Conservation (phyloP, 305 asterid genomes). For the Solanum chacoense region DNA sequence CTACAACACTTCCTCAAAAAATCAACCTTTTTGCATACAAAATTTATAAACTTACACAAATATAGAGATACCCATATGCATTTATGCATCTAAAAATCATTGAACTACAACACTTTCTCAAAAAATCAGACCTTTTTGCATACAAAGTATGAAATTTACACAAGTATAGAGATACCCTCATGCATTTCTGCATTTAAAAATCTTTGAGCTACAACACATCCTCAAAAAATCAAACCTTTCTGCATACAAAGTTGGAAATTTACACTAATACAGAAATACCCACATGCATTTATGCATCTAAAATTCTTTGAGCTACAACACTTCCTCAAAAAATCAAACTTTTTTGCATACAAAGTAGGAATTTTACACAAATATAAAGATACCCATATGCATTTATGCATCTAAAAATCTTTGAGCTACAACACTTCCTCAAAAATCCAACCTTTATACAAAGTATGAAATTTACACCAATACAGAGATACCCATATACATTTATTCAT, state of each 20-base stretch:
- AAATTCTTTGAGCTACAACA: neutral
- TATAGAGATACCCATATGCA: neutral
- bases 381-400: neutral
- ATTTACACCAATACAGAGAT: neutral
- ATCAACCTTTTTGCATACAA: neutral
- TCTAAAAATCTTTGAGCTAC: neutral
- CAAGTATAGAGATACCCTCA: neutral
- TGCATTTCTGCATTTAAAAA: neutral
- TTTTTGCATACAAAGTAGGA: neutral
- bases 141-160: neutral
- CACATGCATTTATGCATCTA: neutral
- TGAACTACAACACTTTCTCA: neutral
- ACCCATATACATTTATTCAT: neutral
- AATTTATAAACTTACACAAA: neutral
- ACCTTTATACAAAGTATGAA: neutral
- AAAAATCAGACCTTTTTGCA: neutral
- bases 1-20: neutral
- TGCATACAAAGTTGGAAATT: neutral
- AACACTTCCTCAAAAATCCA: neutral
- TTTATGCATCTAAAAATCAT: neutral
- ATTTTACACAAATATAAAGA: neutral
- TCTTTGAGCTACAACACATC: neutral
- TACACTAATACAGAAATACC: neutral
- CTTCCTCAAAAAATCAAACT: neutral
- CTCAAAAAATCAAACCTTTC: neutral